These are phyloP conservation scores for Mycosarcoma maydis DNA, from an alignment of 1,284 basidiomycete species.

Conservation along the genomic window DNA sequence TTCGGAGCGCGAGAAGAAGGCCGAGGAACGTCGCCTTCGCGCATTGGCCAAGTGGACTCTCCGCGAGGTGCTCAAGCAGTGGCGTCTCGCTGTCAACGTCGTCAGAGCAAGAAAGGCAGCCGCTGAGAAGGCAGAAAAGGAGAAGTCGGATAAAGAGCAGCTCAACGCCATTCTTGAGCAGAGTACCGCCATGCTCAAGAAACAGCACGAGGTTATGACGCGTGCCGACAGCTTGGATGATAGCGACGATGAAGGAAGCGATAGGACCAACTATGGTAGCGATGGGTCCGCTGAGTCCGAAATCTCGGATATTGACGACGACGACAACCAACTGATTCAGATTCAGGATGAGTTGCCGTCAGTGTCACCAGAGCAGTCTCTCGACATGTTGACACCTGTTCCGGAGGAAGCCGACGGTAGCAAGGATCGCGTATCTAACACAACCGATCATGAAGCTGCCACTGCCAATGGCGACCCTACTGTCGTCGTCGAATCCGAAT, in stretches of 20 bases:
- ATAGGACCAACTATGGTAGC: slow-evolving; percentile 42
- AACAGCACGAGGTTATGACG: slow-evolving; percentile 69
- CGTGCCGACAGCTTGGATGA: slow-evolving; percentile 41
- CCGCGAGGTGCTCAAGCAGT: slow-evolving; percentile 79
- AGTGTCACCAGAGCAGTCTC: slow-evolving; percentile 8
- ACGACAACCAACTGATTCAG: background rate
- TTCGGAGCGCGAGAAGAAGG: slow-evolving; percentile 74
- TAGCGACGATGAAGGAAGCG: slow-evolving; percentile 21
- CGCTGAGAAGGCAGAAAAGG: slow-evolving; percentile 74
- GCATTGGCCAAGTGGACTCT: slow-evolving; percentile 77
- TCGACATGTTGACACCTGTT: slow-evolving; percentile 6
- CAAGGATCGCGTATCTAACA: background rate
- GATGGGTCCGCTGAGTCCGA: slow-evolving; percentile 24
- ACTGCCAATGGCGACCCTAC: background rate
- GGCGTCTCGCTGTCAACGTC: slow-evolving; percentile 89
- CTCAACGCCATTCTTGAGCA: slow-evolving; percentile 89
- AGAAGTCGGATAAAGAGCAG: slow-evolving; percentile 80
- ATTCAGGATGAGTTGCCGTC: slow-evolving; percentile 9
- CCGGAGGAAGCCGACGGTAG: background rate
- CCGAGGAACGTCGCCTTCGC: slow-evolving; percentile 77
- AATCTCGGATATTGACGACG: slow-evolving; percentile 22
- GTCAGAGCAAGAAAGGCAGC: slow-evolving; percentile 77
- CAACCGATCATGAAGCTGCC: background rate
- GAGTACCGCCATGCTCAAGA: slow-evolving; percentile 85
- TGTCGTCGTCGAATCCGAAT: background rate